Base-by-base conservation (phyloP, 2,329 filamentous ascomycete species). In the Trichophyton simii region DNA sequence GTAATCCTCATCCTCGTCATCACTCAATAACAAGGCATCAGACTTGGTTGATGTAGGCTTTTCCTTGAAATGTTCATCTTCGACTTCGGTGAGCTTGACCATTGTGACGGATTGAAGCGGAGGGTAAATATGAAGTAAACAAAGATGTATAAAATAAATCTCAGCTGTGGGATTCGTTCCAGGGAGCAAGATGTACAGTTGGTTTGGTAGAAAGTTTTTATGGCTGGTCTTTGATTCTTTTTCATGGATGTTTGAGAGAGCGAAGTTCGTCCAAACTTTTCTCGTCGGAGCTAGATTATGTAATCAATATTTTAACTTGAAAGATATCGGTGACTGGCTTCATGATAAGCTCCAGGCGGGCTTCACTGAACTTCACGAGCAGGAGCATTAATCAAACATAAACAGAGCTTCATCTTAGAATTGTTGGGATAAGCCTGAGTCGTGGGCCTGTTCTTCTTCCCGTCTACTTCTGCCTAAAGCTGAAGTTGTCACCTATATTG, bases 21-120 rank as follows among this genome's bases (percentile, higher is more conserved):
- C 76, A 58, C 74, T 75, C 44, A 70, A 69, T 54, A 78, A 67
- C 61, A 78, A 71, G 57, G 71, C 86, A 63, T 86, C 83, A 62
- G 83, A 80, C 67, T 80, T 80, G 66, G 75, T 73, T 65, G 85
- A 78, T 71, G 87, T 86, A 67, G 81, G 78, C 76, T 87, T 86
- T 68, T 82, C 28, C 75, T 83, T 80, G 81, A 96, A 95, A 78
- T 95, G 89, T 82, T 96, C 91, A 75, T 97, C 92, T 74, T 95
- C 87, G 72, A 97, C 92, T 81, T 97, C 92, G 73, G 90, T 89
- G 73, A 97, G 89, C 78, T 92, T 90, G 76, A 97, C 92, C 92
- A 97, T 96, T 59, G 58, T 63, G 59, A 55, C 18, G 25, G 48
- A 57, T 28, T 59, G 18, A 50, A 50, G n/a, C 5, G 20, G 36